Evolutionary conservation across 1,284 basidiomycete genomes (phyloP).

Genomic region (Sanghuangporus baumii): DNA sequence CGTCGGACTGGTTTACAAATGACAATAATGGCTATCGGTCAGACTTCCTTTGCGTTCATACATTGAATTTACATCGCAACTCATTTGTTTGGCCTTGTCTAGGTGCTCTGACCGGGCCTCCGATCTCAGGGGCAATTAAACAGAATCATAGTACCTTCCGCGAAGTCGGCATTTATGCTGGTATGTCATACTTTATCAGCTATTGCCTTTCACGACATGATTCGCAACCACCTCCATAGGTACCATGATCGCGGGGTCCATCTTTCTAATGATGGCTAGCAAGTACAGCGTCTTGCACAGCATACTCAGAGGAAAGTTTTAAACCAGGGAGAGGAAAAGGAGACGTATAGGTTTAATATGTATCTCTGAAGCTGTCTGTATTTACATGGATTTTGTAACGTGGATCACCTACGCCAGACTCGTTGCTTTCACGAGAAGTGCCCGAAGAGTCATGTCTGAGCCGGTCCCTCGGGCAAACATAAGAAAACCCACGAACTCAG

Average conservation of each 20-base stretch:
- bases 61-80: not conserved
- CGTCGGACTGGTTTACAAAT: conserved; percentile 26
- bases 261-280: conserved; percentile 31
- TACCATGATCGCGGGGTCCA: conserved; percentile 16
- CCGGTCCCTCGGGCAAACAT: no score
- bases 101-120: conserved; percentile 28
- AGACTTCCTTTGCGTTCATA: not conserved
- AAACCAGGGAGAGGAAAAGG: not conserved
- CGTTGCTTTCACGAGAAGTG: no score
- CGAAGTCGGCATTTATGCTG: conserved; percentile 28
- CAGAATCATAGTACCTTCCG: conserved; percentile 21
- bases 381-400: no score
- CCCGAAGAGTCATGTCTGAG: no score
- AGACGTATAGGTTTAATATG: no score
- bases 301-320: not conserved
- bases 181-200: conserved; percentile 5
- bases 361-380: no score
- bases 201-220: not conserved
- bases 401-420: no score
- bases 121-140: conserved; percentile 29
- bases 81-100: not conserved
- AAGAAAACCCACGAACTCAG: no score
- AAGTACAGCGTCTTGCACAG: conserved; percentile 22
- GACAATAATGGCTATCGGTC: conserved; percentile 22
- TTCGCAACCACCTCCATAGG: not conserved